Evolutionary conservation across 2,329 filamentous ascomycete genomes (phyloP).

Genomic region (Colletotrichum spaethianum): DNA sequence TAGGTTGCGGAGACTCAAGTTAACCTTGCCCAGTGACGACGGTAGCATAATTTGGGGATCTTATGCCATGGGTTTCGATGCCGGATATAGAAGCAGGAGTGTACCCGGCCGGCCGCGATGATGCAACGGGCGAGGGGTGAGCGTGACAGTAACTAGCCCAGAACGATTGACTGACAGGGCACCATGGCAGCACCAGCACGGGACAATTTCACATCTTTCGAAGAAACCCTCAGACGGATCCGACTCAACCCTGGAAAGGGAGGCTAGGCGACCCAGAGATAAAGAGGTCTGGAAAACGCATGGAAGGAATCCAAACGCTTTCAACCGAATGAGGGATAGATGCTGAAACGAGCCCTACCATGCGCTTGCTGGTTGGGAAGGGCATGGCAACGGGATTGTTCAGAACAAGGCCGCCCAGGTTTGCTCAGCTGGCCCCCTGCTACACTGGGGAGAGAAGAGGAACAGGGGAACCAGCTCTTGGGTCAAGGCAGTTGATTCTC

Average conservation of each 20-base stretch:
- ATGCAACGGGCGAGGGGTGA: conserved; percentile 57
- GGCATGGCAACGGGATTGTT: conserved; percentile 56
- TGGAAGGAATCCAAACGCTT: conserved; percentile 57
- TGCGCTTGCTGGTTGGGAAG: conserved; percentile 54
- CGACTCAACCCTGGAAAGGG: conserved; percentile 48
- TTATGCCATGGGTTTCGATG: conserved; percentile 67
- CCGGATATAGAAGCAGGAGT: conserved; percentile 67
- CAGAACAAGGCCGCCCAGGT: conserved; percentile 42
- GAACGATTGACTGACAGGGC: conserved; percentile 53
- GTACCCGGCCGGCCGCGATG: conserved; percentile 56
- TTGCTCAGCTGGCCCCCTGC: conserved; percentile 33
- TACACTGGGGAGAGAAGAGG: conserved; percentile 37
- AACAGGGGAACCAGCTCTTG: conserved; percentile 40
- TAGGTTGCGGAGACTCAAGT: conserved; percentile 57
- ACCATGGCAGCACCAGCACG: conserved; percentile 41
- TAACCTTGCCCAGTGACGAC: conserved; percentile 63
- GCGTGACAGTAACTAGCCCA: conserved; percentile 49
- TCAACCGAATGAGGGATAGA: conserved; percentile 53
- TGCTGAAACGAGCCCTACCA: conserved; percentile 62
- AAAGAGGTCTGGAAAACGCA: conserved; percentile 55
- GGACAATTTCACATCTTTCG: conserved; percentile 53
- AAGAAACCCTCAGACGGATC: conserved; percentile 46
- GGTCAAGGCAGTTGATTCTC: conserved; percentile 41
- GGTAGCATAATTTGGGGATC: conserved; percentile 72
- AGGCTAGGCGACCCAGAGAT: conserved; percentile 44